Conservation (phyloP, 768 basidiomycete species). For the Suillus clintonianus region DNA sequence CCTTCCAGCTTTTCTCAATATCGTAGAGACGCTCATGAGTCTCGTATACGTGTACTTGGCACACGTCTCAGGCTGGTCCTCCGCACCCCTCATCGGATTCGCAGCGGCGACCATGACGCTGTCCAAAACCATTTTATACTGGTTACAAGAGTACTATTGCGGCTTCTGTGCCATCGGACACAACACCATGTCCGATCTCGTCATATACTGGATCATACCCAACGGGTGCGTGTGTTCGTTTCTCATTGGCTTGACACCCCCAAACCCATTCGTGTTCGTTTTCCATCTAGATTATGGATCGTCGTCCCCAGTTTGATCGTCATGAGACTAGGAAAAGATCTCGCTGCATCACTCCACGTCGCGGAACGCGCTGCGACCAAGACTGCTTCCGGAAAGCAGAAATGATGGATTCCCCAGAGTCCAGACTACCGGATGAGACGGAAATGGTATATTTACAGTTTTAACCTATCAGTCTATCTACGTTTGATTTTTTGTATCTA, state of each 20-base stretch:
- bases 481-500: background rate
- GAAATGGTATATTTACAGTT: background rate
- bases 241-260: background rate
- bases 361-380: slow-evolving; percentile 29
- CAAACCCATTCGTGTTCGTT: background rate
- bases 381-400: slow-evolving; percentile 32
- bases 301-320: slow-evolving; percentile 66
- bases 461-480: background rate
- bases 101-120: slow-evolving; percentile 75
- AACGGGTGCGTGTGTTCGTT: slow-evolving; percentile 60
- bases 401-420: slow-evolving; percentile 15
- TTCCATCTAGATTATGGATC: slow-evolving; percentile 67
- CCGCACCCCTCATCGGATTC: slow-evolving; percentile 77
- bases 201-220: slow-evolving; percentile 71
- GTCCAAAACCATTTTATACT: slow-evolving; percentile 85
- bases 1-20: slow-evolving; percentile 67
- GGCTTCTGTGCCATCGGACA: slow-evolving; percentile 74
- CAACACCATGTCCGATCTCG: slow-evolving; percentile 52
- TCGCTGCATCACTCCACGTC: slow-evolving; percentile 44
- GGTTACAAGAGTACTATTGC: slow-evolving; percentile 78
- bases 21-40: slow-evolving; percentile 79
- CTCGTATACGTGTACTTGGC: slow-evolving; percentile 75
- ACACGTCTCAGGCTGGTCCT: slow-evolving; percentile 59
- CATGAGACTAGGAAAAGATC: slow-evolving; percentile 61
- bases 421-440: background rate